A percentile compares a stretch with the other conserved stretches of the same genome.
phyloP scores from a whole-genome alignment of 2,329 filamentous ascomycete genomes.

The Aspergillus bombycis region DNA sequence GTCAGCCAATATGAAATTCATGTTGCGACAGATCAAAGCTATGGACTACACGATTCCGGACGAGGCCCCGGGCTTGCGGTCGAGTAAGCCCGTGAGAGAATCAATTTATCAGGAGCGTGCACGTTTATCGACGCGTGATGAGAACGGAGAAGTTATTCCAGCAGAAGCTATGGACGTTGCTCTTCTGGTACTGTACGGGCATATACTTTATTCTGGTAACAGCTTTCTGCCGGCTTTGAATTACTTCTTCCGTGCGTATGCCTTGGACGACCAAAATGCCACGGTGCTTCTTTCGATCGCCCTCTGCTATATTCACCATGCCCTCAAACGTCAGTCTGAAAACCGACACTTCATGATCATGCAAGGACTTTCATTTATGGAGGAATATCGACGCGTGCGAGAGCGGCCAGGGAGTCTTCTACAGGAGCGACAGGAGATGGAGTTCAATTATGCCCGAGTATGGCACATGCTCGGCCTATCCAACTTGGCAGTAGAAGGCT shows the following conservation, averaged over 20 bases:
- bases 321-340: constrained; percentile 83
- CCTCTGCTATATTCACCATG: constrained; percentile 83
- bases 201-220: constrained; percentile 82
- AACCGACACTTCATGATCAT: constrained; percentile 87
- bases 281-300: constrained; percentile 81
- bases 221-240: constrained; percentile 82
- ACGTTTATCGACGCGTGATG: constrained; percentile 43
- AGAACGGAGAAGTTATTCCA: constrained; percentile 38
- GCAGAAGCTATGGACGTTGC: constrained; percentile 69
- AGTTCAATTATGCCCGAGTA: constrained; percentile 76
- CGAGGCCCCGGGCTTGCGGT: constrained; percentile 45
- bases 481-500: constrained; percentile 73
- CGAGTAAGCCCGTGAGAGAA: constrained; percentile 39
- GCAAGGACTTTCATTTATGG: constrained; percentile 81
- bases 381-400: constrained; percentile 69
- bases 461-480: constrained; percentile 76
- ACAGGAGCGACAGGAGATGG: constrained; percentile 69
- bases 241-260: constrained; percentile 78
- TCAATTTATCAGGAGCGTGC: constrained; percentile 48
- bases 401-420: constrained; percentile 45
- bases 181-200: constrained; percentile 84
- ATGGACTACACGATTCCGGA: constrained; percentile 72
- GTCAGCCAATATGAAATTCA: constrained; percentile 83
- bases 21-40: constrained; percentile 86
- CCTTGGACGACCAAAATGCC: constrained; percentile 74